Evolutionary conservation across 805 yeast genomes (phyloP), one percentile per base, ranked within the genome.

Genomic region (Candida krabiensis): DNA sequence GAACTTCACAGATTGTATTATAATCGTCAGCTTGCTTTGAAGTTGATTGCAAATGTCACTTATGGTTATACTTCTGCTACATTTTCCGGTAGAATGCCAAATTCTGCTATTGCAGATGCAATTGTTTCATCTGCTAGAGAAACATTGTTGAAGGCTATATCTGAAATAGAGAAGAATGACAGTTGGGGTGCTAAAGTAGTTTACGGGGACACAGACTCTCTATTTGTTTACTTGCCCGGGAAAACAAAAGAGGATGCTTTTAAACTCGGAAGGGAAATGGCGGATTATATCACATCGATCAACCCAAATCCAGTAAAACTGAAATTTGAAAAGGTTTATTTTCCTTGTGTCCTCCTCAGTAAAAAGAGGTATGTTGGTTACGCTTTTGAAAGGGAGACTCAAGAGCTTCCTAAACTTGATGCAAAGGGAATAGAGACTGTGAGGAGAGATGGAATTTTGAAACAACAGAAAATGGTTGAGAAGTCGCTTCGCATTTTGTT

Each of bases 351-450:
- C 7, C 60, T 93, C 27, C 64, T 89, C 23, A 84, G 90, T 25
- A 93, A 93, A 58, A 93, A 93, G 57, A 60, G 99, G 30, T 93
- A 93, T 55, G 96, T 89, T 14, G 99, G 99, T 0, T 80, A 82
- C 56, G 72, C 84, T 28, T 91, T 74, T 60, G 96, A 86, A 47
- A 51, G 58, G 13, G 73, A 70, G 19, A 63, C 61, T 12, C 89
- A 84, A 48, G 46, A 37, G 3, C 63, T 44, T 5, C 87, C 96
- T 0, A 71, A 62, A 23, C 89, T 93, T 59, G 98, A 93, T 66
- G 97, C 99, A 0, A 93, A 93, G 50, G 99, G 99, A 2, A 89
- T 88, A 9, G 99, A 93, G 56, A 93, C 98, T 0, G 86, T 93
- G 0, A 64, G 99, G 46, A 67, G 99, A 46, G 99, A 93, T 61